phyloP scores from a whole-genome alignment of 306 rosid species.

The Sicyos edulis region DNA sequence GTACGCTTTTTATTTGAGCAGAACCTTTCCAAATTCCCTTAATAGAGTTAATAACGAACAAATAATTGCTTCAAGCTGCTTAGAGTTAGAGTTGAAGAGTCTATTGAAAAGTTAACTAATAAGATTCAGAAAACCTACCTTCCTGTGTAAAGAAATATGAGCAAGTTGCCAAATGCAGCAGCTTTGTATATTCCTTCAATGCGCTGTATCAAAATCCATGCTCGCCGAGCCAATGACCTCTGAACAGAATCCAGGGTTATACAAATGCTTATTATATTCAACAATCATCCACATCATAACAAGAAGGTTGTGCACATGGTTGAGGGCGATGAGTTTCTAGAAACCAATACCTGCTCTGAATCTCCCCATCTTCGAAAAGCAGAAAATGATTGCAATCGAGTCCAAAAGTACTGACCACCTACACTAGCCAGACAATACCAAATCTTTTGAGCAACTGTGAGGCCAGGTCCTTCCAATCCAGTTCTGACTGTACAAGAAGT shows the following conservation, averaged over 20 bases:
- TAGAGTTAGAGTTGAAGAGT: not conserved
- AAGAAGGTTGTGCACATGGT: not conserved
- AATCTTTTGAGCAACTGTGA: constrained; percentile 78
- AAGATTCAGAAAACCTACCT: constrained; percentile 37
- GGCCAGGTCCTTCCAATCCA: constrained; percentile 97
- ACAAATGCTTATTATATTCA: constrained; percentile 20
- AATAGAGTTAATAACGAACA: not conserved
- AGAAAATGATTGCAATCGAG: constrained; percentile 88
- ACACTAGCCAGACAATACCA: constrained; percentile 93
- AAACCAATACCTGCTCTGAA: constrained; percentile 78
- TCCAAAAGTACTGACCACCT: constrained; percentile 96
- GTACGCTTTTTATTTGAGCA: not conserved
- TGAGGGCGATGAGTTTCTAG: constrained; percentile 7
- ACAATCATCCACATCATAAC: constrained; percentile 5
- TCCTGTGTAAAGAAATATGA: constrained; percentile 94
- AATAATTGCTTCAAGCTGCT: constrained; percentile 3
- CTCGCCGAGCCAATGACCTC: constrained; percentile 80
- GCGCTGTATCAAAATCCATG: constrained; percentile 72
- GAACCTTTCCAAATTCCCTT: not conserved
- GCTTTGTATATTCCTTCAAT: constrained; percentile 90
- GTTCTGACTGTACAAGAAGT: constrained; percentile 59
- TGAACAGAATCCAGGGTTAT: constrained; percentile 32
- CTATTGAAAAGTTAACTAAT: not conserved
- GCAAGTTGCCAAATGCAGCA: constrained; percentile 88
- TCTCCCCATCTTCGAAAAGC: constrained; percentile 99